These are phyloP conservation scores for Geranium incanum DNA, from an alignment of 441 rosid genomes.

Conservation along the genomic window DNA sequence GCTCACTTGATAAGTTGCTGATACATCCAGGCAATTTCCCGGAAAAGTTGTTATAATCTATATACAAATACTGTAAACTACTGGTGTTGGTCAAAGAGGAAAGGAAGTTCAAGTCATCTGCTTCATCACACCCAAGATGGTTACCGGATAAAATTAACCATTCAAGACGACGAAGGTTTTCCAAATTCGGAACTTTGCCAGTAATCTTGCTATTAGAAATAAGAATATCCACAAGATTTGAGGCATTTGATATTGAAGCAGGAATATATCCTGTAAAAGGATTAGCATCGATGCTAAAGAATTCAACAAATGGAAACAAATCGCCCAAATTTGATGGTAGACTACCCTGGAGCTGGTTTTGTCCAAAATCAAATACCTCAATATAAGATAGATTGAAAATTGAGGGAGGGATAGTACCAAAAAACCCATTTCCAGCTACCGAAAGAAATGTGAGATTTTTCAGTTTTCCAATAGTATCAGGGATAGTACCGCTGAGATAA, in stretches of 20 bases:
- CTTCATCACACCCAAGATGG: conserved; percentile 18
- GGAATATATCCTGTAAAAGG: conserved; percentile 23
- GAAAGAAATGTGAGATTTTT: background rate
- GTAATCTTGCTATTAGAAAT: background rate
- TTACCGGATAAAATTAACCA: background rate
- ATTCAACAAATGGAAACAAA: conserved; percentile 13
- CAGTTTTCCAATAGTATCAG: conserved; percentile 18
- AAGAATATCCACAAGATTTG: conserved; percentile 6
- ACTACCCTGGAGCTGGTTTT: conserved; percentile 19
- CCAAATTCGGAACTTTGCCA: conserved; percentile 15
- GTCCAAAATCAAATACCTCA: background rate
- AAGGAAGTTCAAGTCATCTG: conserved; percentile 20
- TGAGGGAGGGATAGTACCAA: conserved; percentile 25
- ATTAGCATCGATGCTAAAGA: conserved; percentile 2
- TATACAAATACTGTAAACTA: background rate
- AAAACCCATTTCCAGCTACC: conserved; percentile 11
- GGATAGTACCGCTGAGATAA: conserved; percentile 17
- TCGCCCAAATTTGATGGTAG: conserved; percentile 19
- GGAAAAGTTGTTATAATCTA: conserved; percentile 7
- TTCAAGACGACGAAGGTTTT: background rate
- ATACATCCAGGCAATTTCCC: conserved; percentile 23
- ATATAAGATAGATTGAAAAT: conserved; percentile 25
- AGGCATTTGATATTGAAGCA: conserved; percentile 23
- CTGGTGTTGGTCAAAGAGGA: conserved; percentile 23
- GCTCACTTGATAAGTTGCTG: conserved; percentile 19